Base-by-base conservation (phyloP, 2,329 filamentous ascomycete species). In the Thelonectria blattea region DNA sequence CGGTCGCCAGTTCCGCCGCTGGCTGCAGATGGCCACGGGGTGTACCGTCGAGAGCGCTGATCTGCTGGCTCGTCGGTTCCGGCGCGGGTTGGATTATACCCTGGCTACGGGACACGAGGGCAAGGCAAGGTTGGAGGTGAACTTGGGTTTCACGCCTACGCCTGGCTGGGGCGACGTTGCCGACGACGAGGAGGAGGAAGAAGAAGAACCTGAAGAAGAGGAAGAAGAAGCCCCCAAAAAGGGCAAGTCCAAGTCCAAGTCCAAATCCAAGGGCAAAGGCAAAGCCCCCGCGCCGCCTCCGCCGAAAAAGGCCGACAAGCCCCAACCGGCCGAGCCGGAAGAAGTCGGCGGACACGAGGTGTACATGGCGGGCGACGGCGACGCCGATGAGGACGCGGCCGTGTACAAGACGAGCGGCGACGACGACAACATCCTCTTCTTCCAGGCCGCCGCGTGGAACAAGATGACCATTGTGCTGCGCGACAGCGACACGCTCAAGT, bases 341-440 rank as follows among this genome's bases (percentile, higher is more conserved):
- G 86, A 90, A 53, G 86, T 91, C 1, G 91, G 91, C 56, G 91
- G 91, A 32, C 90, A 92, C 73, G 90, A 93, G 72, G 91, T 97
- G 60, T 97, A 97, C 83, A 97, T 97, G 93, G 93, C 92, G 0
- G 91, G 90, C 53, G 91, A 93, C 51, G 91, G 93, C 41, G 89
- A 89, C 20, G 80, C 81, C 42, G 80, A 82, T 56, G 84, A 87
- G 20, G 92, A 96, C 74, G 93, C 94, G 1, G 95, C 95, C 9
- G 85, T 99, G 51, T 99, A 99, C 82, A 89, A 90, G 74, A 85
- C 90, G 1, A 84, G 85, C 52, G 84, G 87, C 42, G 94, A 96
- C 55, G 93, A 97, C 49, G 85, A 88, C 77, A 87, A 87, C 74
- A 86, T 87, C 64, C 79, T 88, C 48, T 87, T 87, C 76, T 86